phyloP scores from a whole-genome alignment of 257 asterid genomes.

The Dorcoceras hygrometricum region DNA sequence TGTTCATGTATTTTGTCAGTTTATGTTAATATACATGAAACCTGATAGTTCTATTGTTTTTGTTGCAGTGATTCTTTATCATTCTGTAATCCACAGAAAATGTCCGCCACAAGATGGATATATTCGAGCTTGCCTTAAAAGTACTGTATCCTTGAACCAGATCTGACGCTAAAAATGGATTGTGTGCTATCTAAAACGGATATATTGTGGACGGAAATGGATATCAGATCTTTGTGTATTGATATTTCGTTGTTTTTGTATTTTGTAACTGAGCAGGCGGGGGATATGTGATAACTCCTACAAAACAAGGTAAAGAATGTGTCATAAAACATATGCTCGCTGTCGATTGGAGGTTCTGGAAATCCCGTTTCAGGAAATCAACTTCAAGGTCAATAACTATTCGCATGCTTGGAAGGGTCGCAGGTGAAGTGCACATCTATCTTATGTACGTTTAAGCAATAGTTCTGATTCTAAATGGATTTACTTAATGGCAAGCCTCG shows the following conservation, averaged over 20 bases:
- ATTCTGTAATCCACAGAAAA: constrained; percentile 71
- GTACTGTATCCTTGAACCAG: constrained; percentile 61
- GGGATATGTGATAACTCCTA: constrained; percentile 74
- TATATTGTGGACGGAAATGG: neutral
- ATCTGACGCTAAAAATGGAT: neutral
- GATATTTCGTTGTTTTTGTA: constrained; percentile 1
- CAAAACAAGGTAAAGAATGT: constrained; percentile 65
- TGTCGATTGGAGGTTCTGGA: constrained; percentile 87
- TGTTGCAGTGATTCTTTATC: constrained; percentile 77
- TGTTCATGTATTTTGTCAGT: neutral
- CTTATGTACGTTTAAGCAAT: neutral
- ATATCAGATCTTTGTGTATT: neutral
- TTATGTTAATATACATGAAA: neutral
- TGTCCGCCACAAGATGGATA: constrained; percentile 79
- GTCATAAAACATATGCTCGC: constrained; percentile 82
- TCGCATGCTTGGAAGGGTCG: constrained; percentile 69
- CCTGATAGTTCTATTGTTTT: neutral
- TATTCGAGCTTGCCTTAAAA: constrained; percentile 82
- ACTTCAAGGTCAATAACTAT: constrained; percentile 73
- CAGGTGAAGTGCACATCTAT: constrained; percentile 47
- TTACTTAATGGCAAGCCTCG: neutral
- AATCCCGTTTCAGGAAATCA: constrained; percentile 53
- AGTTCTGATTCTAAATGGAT: neutral
- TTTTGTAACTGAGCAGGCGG: constrained; percentile 53
- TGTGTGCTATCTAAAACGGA: neutral